Percentiles rank a stretch among this genome's conserved stretches.
Conservation (phyloP, 805 yeast species). For the Metschnikowia corniflorae region DNA sequence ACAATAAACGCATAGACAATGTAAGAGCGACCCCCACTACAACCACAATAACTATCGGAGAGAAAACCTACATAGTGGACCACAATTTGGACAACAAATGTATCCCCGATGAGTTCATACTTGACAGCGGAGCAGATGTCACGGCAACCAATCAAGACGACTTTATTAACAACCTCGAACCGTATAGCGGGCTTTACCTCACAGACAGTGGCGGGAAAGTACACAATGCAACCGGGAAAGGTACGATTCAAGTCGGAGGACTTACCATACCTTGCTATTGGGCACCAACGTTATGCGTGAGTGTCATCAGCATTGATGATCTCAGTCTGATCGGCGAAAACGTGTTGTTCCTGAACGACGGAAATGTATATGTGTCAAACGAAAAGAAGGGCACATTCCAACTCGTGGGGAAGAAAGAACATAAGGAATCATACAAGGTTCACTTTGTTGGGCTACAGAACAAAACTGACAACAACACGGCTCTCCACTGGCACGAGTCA, state of each 20-base stretch:
- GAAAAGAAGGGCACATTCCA: background rate
- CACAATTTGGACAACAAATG: background rate
- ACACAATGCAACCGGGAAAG: background rate
- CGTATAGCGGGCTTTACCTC: background rate
- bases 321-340: background rate
- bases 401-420: background rate
- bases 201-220: background rate
- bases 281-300: conserved; percentile 1
- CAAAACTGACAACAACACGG: background rate
- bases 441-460: conserved; percentile 1
- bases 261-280: conserved; percentile 1
- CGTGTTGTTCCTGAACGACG: background rate
- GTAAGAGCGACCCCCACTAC: background rate
- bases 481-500: background rate
- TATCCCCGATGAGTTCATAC: background rate
- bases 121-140: conserved; percentile 1
- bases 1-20: too few species aligned
- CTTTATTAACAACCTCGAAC: background rate
- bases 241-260: background rate
- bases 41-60: background rate
- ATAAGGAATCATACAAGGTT: background rate
- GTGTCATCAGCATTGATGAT: background rate
- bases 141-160: background rate
- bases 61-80: background rate
- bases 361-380: background rate